Percentiles rank a stretch among this genome's conserved stretches.
These are phyloP conservation scores for Eremomyces bilateralis DNA, from an alignment of 495 filamentous ascomycete species.

Conservation along the genomic window DNA sequence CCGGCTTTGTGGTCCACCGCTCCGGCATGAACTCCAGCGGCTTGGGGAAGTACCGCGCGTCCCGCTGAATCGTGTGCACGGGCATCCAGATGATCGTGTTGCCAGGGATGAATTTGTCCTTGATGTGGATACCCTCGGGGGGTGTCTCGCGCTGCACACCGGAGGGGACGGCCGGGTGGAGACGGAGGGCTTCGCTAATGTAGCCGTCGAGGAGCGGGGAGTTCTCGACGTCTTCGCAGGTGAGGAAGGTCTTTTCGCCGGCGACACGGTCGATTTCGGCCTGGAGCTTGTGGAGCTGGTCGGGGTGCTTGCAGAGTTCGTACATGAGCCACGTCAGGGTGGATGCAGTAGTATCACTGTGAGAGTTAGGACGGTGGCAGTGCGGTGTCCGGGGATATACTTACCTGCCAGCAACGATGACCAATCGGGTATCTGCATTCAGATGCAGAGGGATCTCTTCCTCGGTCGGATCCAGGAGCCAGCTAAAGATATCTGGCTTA, in stretches of 20 bases:
- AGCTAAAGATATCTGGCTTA: too few species aligned
- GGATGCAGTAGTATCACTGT: constrained; percentile 3
- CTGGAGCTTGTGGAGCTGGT: not conserved
- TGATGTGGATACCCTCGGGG: constrained; percentile 4
- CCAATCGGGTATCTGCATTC: constrained; percentile 1
- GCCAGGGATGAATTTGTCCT: constrained; percentile 4
- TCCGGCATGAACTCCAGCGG: constrained; percentile 30
- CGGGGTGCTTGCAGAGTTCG: not conserved
- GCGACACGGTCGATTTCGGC: not conserved
- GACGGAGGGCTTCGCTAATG: constrained; percentile 11
- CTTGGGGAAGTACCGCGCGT: not conserved
- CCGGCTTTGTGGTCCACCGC: constrained; percentile 26
- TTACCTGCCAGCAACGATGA: constrained; percentile 5
- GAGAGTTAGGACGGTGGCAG: too few species aligned
- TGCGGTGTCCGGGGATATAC: too few species aligned
- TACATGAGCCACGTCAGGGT: constrained; percentile 2
- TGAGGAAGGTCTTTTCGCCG: too few species aligned
- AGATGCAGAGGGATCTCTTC: too few species aligned
- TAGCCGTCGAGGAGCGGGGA: constrained; percentile 7
- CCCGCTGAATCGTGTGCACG: constrained; percentile 1
- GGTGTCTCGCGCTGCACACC: not conserved
- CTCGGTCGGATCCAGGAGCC: too few species aligned
- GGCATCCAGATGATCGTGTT: constrained; percentile 4
- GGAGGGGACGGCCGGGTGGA: constrained; percentile 6
- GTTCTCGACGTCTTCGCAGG: not conserved